Evolutionary conservation across 1,284 basidiomycete species (phyloP).

Genomic region (Schizophyllum commune): DNA sequence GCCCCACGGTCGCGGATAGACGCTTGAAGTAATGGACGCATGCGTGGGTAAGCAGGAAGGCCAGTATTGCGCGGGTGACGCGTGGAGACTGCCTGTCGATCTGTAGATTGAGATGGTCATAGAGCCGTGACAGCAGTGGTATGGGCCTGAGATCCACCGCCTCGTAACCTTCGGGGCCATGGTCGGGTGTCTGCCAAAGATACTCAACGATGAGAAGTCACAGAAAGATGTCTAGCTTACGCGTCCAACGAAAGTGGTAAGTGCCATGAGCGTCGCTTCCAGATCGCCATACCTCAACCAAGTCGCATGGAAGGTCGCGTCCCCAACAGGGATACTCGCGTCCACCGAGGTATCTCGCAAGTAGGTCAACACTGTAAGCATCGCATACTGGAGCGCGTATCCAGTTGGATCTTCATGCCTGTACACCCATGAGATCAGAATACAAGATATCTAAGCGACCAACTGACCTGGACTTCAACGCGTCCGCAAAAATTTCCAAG

Average conservation of each 20-base stretch:
- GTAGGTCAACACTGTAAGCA: slow-evolving; percentile 46
- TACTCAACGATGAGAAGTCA: slow-evolving; percentile 3
- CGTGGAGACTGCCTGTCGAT: slow-evolving; percentile 41
- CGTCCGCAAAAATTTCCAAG: slow-evolving; percentile 45
- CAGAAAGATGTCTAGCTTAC: slow-evolving; percentile 29
- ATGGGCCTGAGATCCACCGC: slow-evolving; percentile 34
- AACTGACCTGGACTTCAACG: slow-evolving; percentile 42
- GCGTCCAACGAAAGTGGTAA: slow-evolving; percentile 47
- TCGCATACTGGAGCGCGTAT: slow-evolving; percentile 57
- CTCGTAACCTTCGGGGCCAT: slow-evolving; percentile 33
- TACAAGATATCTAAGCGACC: too few species aligned
- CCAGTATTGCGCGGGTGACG: slow-evolving; percentile 42
- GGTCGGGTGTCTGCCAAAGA: slow-evolving; percentile 29
- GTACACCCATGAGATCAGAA: too few species aligned
- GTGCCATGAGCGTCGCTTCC: slow-evolving; percentile 40
- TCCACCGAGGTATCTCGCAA: slow-evolving; percentile 30
- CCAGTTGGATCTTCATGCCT: slow-evolving; percentile 44
- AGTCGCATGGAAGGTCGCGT: slow-evolving; percentile 31
- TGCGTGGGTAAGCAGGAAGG: slow-evolving; percentile 53
- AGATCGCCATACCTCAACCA: slow-evolving; percentile 46
- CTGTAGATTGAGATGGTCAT: slow-evolving; percentile 40
- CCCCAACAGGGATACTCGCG: too few species aligned
- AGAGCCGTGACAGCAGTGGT: slow-evolving; percentile 48
- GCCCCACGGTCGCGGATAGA: slow-evolving; percentile 51
- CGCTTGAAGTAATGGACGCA: slow-evolving; percentile 54